phyloP scores from a whole-genome alignment of 202 grass and related monocot genomes.

The Elaeis oleifera region DNA sequence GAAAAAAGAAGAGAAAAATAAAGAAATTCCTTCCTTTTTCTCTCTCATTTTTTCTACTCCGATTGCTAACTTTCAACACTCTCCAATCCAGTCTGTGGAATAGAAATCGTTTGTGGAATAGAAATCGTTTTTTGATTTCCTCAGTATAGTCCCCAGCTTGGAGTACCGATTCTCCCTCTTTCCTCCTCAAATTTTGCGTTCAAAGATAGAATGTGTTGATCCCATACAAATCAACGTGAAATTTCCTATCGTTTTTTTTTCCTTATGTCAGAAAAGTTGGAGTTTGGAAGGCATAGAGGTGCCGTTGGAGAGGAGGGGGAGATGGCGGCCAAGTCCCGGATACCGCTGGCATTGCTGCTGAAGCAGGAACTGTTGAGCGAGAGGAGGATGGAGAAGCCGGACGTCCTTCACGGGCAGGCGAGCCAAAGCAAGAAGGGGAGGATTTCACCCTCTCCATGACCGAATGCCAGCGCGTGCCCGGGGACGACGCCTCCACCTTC shows the following conservation, averaged over 20 bases:
- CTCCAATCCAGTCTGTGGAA: too few species aligned
- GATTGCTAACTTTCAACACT: too few species aligned
- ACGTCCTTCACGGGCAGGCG: conserved; percentile 72
- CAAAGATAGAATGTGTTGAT: too few species aligned
- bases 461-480: conserved; percentile 40
- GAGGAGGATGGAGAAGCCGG: conserved; percentile 72
- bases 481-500: conserved; percentile 41
- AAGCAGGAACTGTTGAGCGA: conserved; percentile 83
- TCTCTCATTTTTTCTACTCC: too few species aligned
- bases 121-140: too few species aligned
- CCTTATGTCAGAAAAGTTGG: conserved; percentile 3
- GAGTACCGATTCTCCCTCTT: too few species aligned
- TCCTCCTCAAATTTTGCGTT: too few species aligned
- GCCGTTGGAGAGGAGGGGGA: conserved; percentile 16
- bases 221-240: too few species aligned
- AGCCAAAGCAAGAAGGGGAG: conserved; percentile 87
- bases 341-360: conserved; percentile 83
- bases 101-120: too few species aligned
- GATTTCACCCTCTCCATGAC: conserved; percentile 62
- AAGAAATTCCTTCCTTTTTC: too few species aligned
- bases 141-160: too few species aligned
- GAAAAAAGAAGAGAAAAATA: too few species aligned
- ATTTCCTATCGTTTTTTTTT: background rate
- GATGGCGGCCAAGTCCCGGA: conserved; percentile 46
- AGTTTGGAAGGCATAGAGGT: conserved; percentile 16